Evolutionary conservation across 164 flowering plant genomes (phyloP).

Genomic region (Umbilicus rupestris): DNA sequence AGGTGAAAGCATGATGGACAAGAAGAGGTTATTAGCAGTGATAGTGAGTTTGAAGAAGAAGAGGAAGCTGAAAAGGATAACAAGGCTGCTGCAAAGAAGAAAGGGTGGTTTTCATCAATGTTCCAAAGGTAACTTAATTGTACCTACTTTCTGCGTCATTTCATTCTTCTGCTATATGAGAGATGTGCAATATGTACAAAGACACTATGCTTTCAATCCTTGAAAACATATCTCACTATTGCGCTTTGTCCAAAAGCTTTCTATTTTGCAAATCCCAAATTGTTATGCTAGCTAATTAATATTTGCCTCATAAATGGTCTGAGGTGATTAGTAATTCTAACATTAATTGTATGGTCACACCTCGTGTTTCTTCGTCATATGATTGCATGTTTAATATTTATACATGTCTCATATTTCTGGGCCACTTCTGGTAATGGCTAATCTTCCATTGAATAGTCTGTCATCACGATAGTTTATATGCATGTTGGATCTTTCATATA

Average conservation of each 20-base stretch:
- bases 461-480: neutral
- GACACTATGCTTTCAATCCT: too few species aligned
- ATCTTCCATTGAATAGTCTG: neutral
- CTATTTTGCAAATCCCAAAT: neutral
- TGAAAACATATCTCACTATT: too few species aligned
- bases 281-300: neutral
- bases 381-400: conserved; percentile 12
- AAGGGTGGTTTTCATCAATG: conserved; percentile 95
- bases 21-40: conserved; percentile 76
- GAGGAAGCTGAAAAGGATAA: conserved; percentile 31
- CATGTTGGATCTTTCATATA: too few species aligned
- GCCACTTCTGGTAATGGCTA: too few species aligned
- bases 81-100: conserved; percentile 53
- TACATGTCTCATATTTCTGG: too few species aligned
- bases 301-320: neutral
- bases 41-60: conserved; percentile 68
- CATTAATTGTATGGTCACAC: neutral
- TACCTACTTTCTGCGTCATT: neutral
- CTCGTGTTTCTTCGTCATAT: neutral
- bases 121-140: conserved; percentile 61
- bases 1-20: conserved; percentile 96
- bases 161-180: neutral
- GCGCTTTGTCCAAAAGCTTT: neutral
- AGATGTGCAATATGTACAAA: too few species aligned
- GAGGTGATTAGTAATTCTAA: neutral